These are phyloP conservation scores for Lactarius psammicola DNA, from an alignment of 768 basidiomycete species.

Conservation along the genomic window DNA sequence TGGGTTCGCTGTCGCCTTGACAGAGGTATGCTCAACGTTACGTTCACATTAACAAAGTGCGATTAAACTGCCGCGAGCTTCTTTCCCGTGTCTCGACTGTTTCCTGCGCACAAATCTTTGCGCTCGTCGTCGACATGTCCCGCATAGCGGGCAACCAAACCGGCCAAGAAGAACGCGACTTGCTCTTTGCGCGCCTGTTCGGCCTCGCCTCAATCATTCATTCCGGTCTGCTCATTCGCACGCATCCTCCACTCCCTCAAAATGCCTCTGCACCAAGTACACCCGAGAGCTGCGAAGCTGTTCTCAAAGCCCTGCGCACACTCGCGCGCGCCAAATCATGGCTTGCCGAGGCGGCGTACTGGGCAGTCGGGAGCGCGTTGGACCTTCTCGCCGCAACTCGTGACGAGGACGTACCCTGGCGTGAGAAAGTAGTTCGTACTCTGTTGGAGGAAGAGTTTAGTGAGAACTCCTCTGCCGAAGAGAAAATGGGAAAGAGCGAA, in stretches of 20 bases:
- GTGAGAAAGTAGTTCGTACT: conserved; percentile 54
- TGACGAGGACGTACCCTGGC: conserved; percentile 66
- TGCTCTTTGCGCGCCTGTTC: conserved; percentile 89
- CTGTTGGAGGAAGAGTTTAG: conserved; percentile 54
- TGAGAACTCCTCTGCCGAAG: conserved; percentile 32
- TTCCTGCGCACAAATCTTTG: conserved; percentile 71
- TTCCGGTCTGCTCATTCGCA: conserved; percentile 75
- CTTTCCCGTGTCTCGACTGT: conserved; percentile 76
- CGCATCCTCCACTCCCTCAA: conserved; percentile 52
- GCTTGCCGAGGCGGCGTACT: conserved; percentile 91
- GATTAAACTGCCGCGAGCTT: conserved; percentile 48
- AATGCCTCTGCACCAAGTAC: conserved; percentile 57
- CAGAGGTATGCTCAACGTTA: conserved; percentile 62
- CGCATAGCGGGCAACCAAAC: conserved; percentile 74
- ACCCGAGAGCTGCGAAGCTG: conserved; percentile 55
- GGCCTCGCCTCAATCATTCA: conserved; percentile 83
- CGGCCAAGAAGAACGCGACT: conserved; percentile 90
- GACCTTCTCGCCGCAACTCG: conserved; percentile 46
- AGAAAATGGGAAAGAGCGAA: conserved; percentile 29
- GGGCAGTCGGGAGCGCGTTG: conserved; percentile 65
- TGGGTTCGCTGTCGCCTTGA: conserved; percentile 94
- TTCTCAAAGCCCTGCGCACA: conserved; percentile 57
- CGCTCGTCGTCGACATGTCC: conserved; percentile 70
- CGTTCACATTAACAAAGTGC: conserved; percentile 8
- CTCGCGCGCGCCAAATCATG: conserved; percentile 85